phyloP scores from a whole-genome alignment of 2,329 filamentous ascomycete species.

The Drechslerella dactyloides region DNA sequence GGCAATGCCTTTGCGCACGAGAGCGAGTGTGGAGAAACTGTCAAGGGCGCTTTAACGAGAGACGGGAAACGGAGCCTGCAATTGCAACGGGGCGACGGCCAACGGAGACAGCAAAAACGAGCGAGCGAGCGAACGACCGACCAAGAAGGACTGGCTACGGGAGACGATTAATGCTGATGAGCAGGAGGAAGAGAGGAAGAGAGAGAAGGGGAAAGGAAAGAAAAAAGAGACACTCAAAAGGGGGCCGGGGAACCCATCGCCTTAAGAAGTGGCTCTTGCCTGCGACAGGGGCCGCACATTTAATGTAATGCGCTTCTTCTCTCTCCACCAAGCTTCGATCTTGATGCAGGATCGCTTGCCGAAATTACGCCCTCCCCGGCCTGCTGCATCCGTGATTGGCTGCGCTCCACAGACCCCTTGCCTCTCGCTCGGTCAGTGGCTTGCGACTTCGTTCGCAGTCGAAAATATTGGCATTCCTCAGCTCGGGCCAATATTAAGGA shows the following conservation, averaged over 20 bases:
- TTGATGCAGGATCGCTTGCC: slow-evolving; percentile 28
- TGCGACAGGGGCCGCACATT: not conserved
- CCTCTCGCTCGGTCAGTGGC: not conserved
- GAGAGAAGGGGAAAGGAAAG: slow-evolving; percentile 20
- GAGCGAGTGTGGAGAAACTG: too few relatives aligned
- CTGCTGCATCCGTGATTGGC: slow-evolving; percentile 23
- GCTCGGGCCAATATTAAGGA: too few relatives aligned
- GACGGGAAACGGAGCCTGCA: not conserved
- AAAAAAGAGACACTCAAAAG: slow-evolving; percentile 31
- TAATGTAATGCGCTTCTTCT: not conserved
- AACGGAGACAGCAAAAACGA: slow-evolving; percentile 15
- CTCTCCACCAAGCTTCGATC: not conserved
- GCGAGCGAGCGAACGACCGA: slow-evolving; percentile 18
- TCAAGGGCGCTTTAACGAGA: not conserved
- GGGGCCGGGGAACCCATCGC: slow-evolving; percentile 3
- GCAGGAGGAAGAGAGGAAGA: slow-evolving; percentile 14
- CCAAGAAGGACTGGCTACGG: slow-evolving; percentile 6
- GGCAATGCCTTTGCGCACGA: too few relatives aligned
- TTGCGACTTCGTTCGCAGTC: too few relatives aligned
- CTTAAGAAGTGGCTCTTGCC: slow-evolving; percentile 26
- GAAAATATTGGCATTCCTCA: too few relatives aligned
- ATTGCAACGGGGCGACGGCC: slow-evolving; percentile 1
- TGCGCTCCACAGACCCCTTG: not conserved
- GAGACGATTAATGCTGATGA: slow-evolving; percentile 5
- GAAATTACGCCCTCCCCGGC: slow-evolving; percentile 33